phyloP scores from a whole-genome alignment of 2,329 filamentous ascomycete genomes.

The Onygena corvina region DNA sequence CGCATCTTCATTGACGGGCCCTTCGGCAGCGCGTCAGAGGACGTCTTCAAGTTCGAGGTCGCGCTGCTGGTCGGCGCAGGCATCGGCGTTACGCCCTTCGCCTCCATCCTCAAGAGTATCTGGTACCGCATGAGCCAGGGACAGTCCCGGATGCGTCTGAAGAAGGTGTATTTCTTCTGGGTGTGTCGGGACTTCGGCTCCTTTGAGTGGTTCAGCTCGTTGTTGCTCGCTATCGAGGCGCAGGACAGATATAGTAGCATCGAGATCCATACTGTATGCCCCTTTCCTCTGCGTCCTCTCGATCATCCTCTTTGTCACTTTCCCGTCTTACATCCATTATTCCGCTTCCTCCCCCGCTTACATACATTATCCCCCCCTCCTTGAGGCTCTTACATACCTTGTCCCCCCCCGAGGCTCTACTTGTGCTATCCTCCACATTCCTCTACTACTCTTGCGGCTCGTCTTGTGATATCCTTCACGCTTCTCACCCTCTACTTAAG shows the following conservation, averaged over 20 bases:
- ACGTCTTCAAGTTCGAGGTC: slow-evolving; percentile 56
- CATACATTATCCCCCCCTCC: no score
- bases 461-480: no score
- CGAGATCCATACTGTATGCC: slow-evolving; percentile 54
- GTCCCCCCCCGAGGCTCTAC: background rate
- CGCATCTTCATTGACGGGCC: slow-evolving; percentile 74
- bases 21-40: slow-evolving; percentile 74
- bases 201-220: slow-evolving; percentile 79
- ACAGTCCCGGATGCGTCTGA: slow-evolving; percentile 61
- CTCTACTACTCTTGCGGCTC: no score
- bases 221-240: slow-evolving; percentile 72
- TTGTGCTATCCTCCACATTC: no score
- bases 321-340: no score
- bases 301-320: background rate
- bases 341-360: no score
- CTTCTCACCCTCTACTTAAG: background rate
- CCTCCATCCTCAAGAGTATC: slow-evolving; percentile 59
- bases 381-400: background rate
- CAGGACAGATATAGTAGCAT: slow-evolving; percentile 75
- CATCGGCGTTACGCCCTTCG: slow-evolving; percentile 43
- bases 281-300: background rate
- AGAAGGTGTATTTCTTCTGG: slow-evolving; percentile 91
- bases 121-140: slow-evolving; percentile 91
- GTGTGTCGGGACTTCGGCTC: slow-evolving; percentile 78
- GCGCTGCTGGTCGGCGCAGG: slow-evolving; percentile 41